Conservation (phyloP, 2,329 filamentous ascomycete species). For the Mollisiaceae sp. region DNA sequence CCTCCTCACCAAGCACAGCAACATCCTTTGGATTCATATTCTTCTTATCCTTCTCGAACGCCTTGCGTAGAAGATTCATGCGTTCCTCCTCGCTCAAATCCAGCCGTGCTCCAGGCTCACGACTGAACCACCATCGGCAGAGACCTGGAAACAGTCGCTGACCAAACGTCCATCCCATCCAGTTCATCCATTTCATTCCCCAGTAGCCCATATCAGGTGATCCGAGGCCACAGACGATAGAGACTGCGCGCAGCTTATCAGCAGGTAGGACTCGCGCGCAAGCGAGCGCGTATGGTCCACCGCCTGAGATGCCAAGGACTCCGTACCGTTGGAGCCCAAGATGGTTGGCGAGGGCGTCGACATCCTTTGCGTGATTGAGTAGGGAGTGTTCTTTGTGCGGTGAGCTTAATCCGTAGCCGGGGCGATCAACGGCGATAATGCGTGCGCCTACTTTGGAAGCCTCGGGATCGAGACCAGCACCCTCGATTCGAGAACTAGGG, state of each 20-base stretch:
- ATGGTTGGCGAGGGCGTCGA: constrained; percentile 43
- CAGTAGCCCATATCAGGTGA: background rate
- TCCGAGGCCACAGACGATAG: background rate
- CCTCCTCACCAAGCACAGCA: background rate
- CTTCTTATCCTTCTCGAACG: background rate
- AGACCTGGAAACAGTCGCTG: background rate
- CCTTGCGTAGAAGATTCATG: background rate
- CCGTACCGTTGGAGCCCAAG: constrained; percentile 13
- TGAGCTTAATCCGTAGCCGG: constrained; percentile 49
- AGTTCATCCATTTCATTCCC: background rate
- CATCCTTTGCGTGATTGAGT: constrained; percentile 48
- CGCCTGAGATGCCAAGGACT: constrained; percentile 49
- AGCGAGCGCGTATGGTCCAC: constrained; percentile 53
- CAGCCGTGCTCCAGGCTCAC: background rate
- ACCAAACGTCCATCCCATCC: background rate
- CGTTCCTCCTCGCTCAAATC: background rate
- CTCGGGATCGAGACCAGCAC: constrained; percentile 39
- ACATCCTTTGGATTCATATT: background rate
- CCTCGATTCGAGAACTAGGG: constrained; percentile 49
- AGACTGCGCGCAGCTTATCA: background rate
- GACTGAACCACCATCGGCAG: background rate
- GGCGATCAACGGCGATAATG: constrained; percentile 48
- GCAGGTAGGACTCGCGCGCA: constrained; percentile 47
- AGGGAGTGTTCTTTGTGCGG: constrained; percentile 38
- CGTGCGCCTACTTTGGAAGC: constrained; percentile 38